Evolutionary conservation across 805 yeast species (phyloP), one percentile per base, ranked within the genome.

Genomic region (Candida odintsovae): DNA sequence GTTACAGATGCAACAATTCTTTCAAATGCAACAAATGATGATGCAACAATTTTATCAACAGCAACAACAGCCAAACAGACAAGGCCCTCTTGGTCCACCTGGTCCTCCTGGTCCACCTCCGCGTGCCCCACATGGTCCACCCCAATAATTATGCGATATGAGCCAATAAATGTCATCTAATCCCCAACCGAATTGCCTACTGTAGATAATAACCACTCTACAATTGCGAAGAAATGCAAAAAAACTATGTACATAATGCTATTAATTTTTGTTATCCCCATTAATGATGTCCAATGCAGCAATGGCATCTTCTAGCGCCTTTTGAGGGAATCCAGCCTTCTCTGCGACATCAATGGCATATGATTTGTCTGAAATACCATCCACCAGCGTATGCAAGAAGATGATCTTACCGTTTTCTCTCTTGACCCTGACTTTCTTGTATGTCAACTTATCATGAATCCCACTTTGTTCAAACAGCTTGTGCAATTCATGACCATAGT

Each of bases 281-380:
- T 36, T 20, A 13, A 21, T 38, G 31, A 43, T 23, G 9, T 40
- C 20, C 43, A 89, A 49, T 95, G 76, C 61, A 86, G 88, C 12
- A 22, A 28, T 39, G 22, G 98, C 96, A 95, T 89, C 89, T 48
- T 77, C 73, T 42, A 92, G 78, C 40, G 94, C 92, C 61, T 90
- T 88, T 16, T 70, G 67, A 1, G 99, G 98, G 63, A 92, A 94
- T 51, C 88, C 85, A 9, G 92, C 98, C 22, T 87, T 78, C 64
- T 90, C 96, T 0, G 98, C 98, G 31, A 94, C 98, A 62, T 94
- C 95, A 40, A 94, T 90, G 59, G 99, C 99, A 69, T 90, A 92
- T 0, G 97, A 89, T 61, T 90, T 90, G 61, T 87, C 95, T 1
- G 95, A 82, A 38, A 90, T 79, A 8, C 99, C 99, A 3, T 88